Conservation (phyloP, 2,329 filamentous ascomycete species). For the Aspergillus alliaceus region DNA sequence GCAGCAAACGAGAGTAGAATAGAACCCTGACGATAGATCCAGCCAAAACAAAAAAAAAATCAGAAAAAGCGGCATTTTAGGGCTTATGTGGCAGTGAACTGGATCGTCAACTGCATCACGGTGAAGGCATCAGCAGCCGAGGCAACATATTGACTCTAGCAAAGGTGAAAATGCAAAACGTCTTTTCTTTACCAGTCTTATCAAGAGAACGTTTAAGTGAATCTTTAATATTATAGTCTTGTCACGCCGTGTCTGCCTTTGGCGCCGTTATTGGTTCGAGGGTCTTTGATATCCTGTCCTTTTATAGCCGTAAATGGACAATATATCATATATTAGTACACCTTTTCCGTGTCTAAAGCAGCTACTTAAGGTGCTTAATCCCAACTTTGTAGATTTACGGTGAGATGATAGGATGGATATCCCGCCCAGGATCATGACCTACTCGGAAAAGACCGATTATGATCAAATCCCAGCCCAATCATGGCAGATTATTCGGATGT, state of each 20-base stretch:
- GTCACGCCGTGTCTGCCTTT: not conserved
- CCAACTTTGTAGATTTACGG: no score
- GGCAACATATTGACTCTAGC: not conserved
- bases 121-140: not conserved
- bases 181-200: no score
- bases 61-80: no score
- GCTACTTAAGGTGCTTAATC: no score
- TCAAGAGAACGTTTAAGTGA: no score
- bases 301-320: no score
- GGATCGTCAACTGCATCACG: not conserved
- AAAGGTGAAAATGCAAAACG: not conserved
- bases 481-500: not conserved
- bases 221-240: not conserved
- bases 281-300: no score
- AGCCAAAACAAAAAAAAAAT: no score
- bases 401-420: no score
- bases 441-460: no score
- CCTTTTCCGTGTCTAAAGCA: no score
- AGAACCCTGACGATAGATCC: not conserved
- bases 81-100: not conserved
- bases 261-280: not conserved
- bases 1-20: not conserved
- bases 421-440: not conserved
- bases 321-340: no score
- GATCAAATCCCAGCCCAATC: not conserved